Percentiles rank a stretch among this genome's conserved stretches.
Conservation (phyloP, 805 yeast genomes). For the Torulaspora microellipsoides region DNA sequence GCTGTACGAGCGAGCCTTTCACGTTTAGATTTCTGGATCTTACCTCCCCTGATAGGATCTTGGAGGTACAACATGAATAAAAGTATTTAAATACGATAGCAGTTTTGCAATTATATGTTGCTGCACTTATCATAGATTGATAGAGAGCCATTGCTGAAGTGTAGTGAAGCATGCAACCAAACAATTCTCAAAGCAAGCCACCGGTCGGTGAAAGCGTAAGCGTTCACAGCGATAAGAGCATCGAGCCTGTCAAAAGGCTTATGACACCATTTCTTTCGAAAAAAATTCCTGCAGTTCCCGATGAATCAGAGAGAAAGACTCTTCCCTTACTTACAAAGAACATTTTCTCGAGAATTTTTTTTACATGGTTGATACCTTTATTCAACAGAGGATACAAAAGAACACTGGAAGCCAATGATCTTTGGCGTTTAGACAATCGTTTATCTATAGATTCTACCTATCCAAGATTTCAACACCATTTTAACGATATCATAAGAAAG, state of each 20-base stretch:
- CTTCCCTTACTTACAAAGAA: slow-evolving; percentile 42
- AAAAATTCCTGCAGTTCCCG: slow-evolving; percentile 38
- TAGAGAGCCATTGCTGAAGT: too few species aligned
- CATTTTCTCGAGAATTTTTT: slow-evolving; percentile 38
- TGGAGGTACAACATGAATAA: too few species aligned
- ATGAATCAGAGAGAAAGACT: slow-evolving; percentile 38
- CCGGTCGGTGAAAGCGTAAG: too few species aligned
- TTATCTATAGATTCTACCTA: slow-evolving; percentile 1
- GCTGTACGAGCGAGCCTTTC: slow-evolving; percentile 34
- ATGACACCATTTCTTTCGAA: slow-evolving; percentile 14
- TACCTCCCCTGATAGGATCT: too few species aligned
- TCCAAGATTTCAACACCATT: slow-evolving; percentile 4
- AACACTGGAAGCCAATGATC: slow-evolving; percentile 39
- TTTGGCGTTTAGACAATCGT: slow-evolving; percentile 1
- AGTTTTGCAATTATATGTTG: too few species aligned
- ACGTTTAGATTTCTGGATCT: too few species aligned
- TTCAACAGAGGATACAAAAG: slow-evolving; percentile 52
- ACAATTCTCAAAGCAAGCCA: too few species aligned
- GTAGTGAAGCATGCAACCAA: too few species aligned
- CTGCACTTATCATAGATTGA: too few species aligned
- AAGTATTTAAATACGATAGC: too few species aligned
- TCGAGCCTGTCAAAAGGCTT: slow-evolving; percentile 1
- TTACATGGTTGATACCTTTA: slow-evolving; percentile 53
- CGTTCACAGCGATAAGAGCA: too few species aligned
- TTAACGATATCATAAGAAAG: slow-evolving; percentile 22